Percentiles rank a stretch among this genome's conserved stretches.
These are phyloP conservation scores for Hypoxylon sp. DNA, from an alignment of 2,329 filamentous ascomycete genomes.

Conservation along the genomic window DNA sequence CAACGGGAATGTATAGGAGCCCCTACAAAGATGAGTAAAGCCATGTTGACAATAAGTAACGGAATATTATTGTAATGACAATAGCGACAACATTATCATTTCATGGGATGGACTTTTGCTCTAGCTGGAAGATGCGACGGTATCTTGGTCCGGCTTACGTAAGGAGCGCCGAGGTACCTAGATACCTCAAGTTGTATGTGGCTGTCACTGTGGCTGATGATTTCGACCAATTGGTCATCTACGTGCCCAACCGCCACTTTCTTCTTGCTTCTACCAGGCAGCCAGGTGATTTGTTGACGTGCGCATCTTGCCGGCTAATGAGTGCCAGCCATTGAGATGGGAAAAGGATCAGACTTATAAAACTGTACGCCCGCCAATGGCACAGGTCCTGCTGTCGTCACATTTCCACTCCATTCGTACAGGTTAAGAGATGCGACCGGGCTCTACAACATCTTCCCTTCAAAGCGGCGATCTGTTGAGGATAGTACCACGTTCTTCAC, in stretches of 20 bases:
- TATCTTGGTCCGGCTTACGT: neutral
- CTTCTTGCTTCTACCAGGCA: slow-evolving; percentile 29
- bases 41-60: neutral
- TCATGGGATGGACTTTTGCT: neutral
- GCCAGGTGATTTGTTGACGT: slow-evolving; percentile 36
- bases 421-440: neutral
- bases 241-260: slow-evolving; percentile 31
- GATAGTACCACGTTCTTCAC: neutral
- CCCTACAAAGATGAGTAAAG: neutral
- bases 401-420: slow-evolving; percentile 1
- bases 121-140: neutral
- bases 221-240: neutral
- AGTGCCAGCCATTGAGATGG: slow-evolving; percentile 10
- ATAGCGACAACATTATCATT: neutral
- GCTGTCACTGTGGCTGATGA: slow-evolving; percentile 6
- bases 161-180: neutral
- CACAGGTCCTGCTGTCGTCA: neutral
- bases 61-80: neutral
- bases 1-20: neutral
- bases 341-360: slow-evolving; percentile 12
- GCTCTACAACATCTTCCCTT: neutral
- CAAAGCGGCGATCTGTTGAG: neutral
- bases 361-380: neutral
- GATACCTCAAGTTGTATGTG: slow-evolving; percentile 6
- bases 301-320: slow-evolving; percentile 42